Evolutionary conservation across 2,329 filamentous ascomycete species (phyloP).

Genomic region (Lachnellula arida): DNA sequence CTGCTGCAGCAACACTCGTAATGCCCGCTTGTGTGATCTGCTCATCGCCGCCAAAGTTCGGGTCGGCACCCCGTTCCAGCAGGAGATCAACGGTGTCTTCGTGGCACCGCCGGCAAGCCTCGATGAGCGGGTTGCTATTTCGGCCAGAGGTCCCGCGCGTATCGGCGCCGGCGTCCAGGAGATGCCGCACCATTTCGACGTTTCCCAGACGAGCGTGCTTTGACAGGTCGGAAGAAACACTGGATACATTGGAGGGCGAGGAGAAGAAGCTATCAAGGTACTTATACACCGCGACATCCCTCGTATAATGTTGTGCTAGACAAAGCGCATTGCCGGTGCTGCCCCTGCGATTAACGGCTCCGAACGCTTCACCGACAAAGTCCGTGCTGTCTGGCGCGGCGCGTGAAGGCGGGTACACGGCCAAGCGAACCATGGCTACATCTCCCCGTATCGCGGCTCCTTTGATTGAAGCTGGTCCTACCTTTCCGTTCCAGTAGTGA

Average conservation of each 20-base stretch:
- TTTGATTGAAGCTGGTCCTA: neutral
- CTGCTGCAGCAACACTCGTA: neutral
- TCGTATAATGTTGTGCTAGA: neutral
- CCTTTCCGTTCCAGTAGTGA: constrained; percentile 1
- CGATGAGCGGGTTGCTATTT: constrained; percentile 1
- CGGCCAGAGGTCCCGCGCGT: neutral
- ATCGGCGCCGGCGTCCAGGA: constrained; percentile 7
- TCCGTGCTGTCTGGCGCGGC: neutral
- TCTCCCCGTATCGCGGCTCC: constrained; percentile 7
- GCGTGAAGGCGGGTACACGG: constrained; percentile 11
- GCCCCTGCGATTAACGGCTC: neutral
- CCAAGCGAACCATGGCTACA: constrained; percentile 5
- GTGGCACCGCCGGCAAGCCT: constrained; percentile 1
- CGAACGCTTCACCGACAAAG: constrained; percentile 2
- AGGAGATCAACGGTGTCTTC: constrained; percentile 5
- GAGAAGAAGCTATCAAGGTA: neutral
- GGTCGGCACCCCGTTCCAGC: constrained; percentile 3
- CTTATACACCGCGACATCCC: neutral
- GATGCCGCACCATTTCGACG: constrained; percentile 5
- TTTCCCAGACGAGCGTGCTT: constrained; percentile 1
- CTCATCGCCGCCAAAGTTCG: constrained; percentile 1
- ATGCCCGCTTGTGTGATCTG: neutral
- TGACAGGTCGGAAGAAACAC: neutral
- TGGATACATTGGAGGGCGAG: neutral
- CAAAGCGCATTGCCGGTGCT: neutral